A percentile compares a stretch with the other conserved stretches of the same genome.
Conservation (phyloP, 208 protist species). For the Angomonas ambiguus region DNA sequence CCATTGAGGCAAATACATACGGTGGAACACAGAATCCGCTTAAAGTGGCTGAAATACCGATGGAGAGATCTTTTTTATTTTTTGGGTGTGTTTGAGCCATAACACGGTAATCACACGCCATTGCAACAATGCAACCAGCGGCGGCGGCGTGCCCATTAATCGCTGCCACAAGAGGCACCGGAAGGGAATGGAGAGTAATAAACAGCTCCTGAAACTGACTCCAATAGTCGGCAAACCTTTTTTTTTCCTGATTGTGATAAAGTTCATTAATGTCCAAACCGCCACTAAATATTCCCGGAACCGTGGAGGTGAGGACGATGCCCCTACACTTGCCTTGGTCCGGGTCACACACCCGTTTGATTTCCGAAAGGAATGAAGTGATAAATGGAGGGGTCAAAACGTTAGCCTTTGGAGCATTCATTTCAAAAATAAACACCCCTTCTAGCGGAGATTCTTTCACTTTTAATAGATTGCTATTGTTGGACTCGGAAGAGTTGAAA, state of each 20-base stretch:
- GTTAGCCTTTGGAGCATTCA: constrained; percentile 50
- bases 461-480: constrained; percentile 17
- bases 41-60: constrained; percentile 57
- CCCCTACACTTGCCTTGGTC: constrained; percentile 41
- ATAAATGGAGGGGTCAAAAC: constrained; percentile 43
- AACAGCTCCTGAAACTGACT: constrained; percentile 65
- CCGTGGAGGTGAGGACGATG: constrained; percentile 59
- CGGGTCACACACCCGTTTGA: constrained; percentile 47
- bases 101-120: constrained; percentile 69
- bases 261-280: constrained; percentile 59
- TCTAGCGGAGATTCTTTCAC: constrained; percentile 45
- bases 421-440: constrained; percentile 40
- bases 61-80: constrained; percentile 25
- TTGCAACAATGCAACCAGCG: constrained; percentile 60
- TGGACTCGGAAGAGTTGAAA: too few relatives aligned
- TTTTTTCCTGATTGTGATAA: constrained; percentile 22
- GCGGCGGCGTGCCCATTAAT: constrained; percentile 69
- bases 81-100: constrained; percentile 42
- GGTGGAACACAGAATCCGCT: constrained; percentile 63
- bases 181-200: constrained; percentile 59
- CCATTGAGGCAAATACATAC: constrained; percentile 55
- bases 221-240: constrained; percentile 60
- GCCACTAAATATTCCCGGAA: constrained; percentile 45
- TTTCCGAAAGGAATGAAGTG: constrained; percentile 29
- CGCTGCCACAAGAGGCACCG: constrained; percentile 55